Evolutionary conservation across 768 basidiomycete species (phyloP).

Genomic region (Xerocomellus chrysenteron): DNA sequence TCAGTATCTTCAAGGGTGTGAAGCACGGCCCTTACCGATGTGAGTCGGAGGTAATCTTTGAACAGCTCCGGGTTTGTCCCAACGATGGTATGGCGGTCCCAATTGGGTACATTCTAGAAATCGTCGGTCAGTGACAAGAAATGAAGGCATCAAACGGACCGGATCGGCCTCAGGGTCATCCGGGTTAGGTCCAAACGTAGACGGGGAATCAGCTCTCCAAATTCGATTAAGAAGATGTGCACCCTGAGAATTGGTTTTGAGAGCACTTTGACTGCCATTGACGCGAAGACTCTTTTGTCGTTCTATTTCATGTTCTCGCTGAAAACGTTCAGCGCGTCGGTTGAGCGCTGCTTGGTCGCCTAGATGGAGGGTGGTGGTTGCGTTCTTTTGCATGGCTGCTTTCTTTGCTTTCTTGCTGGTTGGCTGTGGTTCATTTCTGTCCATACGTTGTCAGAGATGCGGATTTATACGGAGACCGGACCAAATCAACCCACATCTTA

Average conservation of each 20-base stretch:
- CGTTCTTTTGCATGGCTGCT: constrained; percentile 41
- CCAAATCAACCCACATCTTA: constrained; percentile 52
- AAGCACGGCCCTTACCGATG: constrained; percentile 57
- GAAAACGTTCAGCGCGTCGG: constrained; percentile 84
- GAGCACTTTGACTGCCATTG: constrained; percentile 32
- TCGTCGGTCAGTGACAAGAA: constrained; percentile 5
- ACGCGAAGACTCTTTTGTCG: constrained; percentile 51
- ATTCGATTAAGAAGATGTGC: constrained; percentile 52
- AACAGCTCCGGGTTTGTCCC: constrained; percentile 87
- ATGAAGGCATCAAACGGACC: constrained; percentile 40
- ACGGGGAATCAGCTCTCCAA: constrained; percentile 45
- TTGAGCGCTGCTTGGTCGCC: constrained; percentile 70
- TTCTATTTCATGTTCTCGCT: constrained; percentile 86
- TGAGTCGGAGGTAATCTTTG: constrained; percentile 94
- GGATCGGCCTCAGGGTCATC: constrained; percentile 76
- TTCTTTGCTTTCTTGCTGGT: constrained; percentile 67
- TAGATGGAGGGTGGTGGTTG: constrained; percentile 44
- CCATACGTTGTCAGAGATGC: constrained; percentile 8
- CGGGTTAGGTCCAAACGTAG: constrained; percentile 43
- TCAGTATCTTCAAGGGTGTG: constrained; percentile 3
- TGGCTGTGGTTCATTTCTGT: constrained; percentile 39
- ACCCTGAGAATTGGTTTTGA: constrained; percentile 49
- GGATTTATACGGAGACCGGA: neutral
- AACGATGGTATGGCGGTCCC: constrained; percentile 95
- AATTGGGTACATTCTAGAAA: constrained; percentile 89